These are phyloP conservation scores for Apiotrichum gracile DNA, from an alignment of 1,284 basidiomycete species.

Conservation along the genomic window DNA sequence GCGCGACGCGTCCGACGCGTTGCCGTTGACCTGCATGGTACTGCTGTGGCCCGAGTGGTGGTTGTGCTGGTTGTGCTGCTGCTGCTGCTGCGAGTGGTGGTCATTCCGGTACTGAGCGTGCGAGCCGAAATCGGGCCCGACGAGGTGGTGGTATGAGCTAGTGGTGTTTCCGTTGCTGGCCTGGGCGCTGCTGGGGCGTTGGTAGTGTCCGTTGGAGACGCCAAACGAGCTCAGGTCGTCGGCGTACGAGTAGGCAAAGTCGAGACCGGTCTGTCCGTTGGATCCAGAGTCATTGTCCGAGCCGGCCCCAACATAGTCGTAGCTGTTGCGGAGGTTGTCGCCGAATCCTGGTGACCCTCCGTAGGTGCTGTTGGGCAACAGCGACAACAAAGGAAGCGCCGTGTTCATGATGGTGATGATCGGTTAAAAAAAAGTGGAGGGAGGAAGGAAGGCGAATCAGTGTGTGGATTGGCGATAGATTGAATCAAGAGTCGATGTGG, in stretches of 20 bases:
- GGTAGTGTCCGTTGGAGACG: slow-evolving; percentile 8
- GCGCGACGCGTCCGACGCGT: slow-evolving; percentile 16
- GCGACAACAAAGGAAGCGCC: slow-evolving; percentile 13
- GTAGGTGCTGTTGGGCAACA: slow-evolving; percentile 16
- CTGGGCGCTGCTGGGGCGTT: slow-evolving; percentile 5
- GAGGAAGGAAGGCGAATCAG: no score
- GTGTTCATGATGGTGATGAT: slow-evolving; percentile 12
- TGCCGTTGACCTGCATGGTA: slow-evolving; percentile 7
- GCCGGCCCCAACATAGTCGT: slow-evolving; percentile 15
- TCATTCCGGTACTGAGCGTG: slow-evolving; percentile 12
- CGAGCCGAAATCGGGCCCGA: slow-evolving; percentile 14
- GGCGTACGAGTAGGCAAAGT: slow-evolving; percentile 8
- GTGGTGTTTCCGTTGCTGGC: slow-evolving; percentile 2
- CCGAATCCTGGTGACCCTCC: slow-evolving; percentile 4
- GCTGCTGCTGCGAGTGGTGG: slow-evolving; percentile 3
- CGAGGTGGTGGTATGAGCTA: slow-evolving; percentile 13
- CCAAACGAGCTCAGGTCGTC: slow-evolving; percentile 11
- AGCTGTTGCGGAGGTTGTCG: slow-evolving; percentile 8
- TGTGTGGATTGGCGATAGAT: no score
- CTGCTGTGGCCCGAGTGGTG: slow-evolving; percentile 1
- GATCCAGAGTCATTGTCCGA: slow-evolving; percentile 12
- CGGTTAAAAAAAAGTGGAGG: neutral
- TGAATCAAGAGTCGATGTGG: no score
- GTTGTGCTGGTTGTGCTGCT: neutral
- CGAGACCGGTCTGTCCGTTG: slow-evolving; percentile 3